Evolutionary conservation across 1,284 basidiomycete species (phyloP).

Genomic region (Rhizopogon parksii): DNA sequence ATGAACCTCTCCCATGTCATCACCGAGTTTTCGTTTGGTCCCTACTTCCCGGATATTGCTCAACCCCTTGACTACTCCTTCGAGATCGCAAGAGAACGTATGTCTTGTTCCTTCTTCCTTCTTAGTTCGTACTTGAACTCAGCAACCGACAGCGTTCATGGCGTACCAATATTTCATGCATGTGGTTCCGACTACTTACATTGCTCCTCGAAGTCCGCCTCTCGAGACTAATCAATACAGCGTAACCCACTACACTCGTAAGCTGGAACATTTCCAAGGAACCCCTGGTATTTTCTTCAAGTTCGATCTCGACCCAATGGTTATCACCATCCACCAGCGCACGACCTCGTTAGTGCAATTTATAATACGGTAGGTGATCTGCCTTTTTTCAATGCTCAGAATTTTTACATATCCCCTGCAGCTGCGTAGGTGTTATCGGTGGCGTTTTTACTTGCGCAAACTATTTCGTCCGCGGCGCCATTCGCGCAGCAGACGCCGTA

Average conservation of each 20-base stretch:
- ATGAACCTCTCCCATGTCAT: constrained; percentile 98
- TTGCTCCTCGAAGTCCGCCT: constrained; percentile 56
- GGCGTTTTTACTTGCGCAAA: constrained; percentile 76
- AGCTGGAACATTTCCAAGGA: constrained; percentile 69
- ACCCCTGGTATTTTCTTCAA: constrained; percentile 96
- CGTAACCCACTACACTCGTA: constrained; percentile 87
- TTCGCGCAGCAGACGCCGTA: constrained; percentile 60
- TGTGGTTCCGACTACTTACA: constrained; percentile 91
- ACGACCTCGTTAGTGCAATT: constrained; percentile 79
- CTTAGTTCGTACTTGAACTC: neutral
- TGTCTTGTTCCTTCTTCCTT: constrained; percentile 28
- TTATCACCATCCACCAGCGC: constrained; percentile 79
- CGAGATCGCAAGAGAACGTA: constrained; percentile 75
- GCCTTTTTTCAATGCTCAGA: constrained; percentile 5
- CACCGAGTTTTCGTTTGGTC: constrained; percentile 94
- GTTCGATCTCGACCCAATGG: constrained; percentile 90
- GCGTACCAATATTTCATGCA: constrained; percentile 96
- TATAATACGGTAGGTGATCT: constrained; percentile 59
- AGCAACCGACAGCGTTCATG: constrained; percentile 62
- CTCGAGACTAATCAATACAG: constrained; percentile 91
- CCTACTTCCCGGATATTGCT: constrained; percentile 91
- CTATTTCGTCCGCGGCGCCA: constrained; percentile 65
- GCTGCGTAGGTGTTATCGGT: constrained; percentile 72
- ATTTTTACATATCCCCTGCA: constrained; percentile 17
- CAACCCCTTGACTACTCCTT: constrained; percentile 92